Evolutionary conservation across 2,329 filamentous ascomycete genomes (phyloP), one percentile per base, ranked within the genome.

Genomic region (Ascochyta fabae): DNA sequence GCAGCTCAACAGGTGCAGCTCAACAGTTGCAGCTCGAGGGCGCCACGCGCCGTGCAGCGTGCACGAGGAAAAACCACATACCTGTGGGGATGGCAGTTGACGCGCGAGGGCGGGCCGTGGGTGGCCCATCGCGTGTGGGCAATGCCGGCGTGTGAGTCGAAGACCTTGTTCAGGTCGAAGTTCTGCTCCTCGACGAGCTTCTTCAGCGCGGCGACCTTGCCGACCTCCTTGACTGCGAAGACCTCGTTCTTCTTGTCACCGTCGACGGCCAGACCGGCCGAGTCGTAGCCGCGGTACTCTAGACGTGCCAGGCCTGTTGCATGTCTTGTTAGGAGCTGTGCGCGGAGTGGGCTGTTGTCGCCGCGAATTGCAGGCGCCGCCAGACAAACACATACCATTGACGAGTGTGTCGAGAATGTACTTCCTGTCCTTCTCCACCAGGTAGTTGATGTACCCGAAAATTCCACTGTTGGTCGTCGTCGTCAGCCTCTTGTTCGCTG

Each of bases 201-300:
- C 86, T 91, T 96, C 77, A 99, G 85, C 82, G 96, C 96, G 77
- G 89, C 92, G 60, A 99, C 95, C 87, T 99, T 99, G 84, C 95
- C 95, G 61, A 99, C 95, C 83, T 98, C 95, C 85, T 99, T 99
- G 86, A 92, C 98, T 61, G 95, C 93, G 65, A 91, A 86, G 66
- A 98, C 92, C 81, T 98, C 92, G 73, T 96, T 96, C 85, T 95
- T 96, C 88, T 97, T 98, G 85, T 99, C 91, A 62, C 95, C 95
- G 77, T 99, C 95, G 71, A 99, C 82, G 66, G 94, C 94, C 64
- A 99, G 85, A 83, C 95, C 95, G 60, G 95, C 94, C 63, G 95
- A 98, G 79, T 99, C 95, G 79, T 99, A 99, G 69, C 95, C 95
- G 79, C 95, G 91, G 84, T 99, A 99, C 81, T 99, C 95, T 71